Percentiles rank a stretch among this genome's conserved stretches.
Evolutionary conservation across 495 filamentous ascomycete species (phyloP).

Genomic region (Acidomyces sp.): DNA sequence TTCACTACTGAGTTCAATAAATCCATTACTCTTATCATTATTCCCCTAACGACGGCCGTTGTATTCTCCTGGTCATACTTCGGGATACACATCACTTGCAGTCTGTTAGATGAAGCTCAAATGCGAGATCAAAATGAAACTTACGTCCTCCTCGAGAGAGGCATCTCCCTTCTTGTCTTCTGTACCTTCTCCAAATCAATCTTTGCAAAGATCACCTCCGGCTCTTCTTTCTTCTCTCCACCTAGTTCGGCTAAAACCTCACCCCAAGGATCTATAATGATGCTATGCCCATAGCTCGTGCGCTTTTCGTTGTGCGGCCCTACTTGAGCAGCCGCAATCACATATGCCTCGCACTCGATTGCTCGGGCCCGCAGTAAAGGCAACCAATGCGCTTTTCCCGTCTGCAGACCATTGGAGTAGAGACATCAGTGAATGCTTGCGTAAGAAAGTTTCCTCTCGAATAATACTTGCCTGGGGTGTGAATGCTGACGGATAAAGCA

Average conservation of each 20-base stretch:
- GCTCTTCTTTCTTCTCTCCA: conserved; percentile 37
- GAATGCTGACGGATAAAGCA: conserved; percentile 85
- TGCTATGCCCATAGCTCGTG: conserved; percentile 74
- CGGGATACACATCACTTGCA: conserved; percentile 47
- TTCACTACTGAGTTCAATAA: too few species aligned
- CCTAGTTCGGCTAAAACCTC: conserved; percentile 52
- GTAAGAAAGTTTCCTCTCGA: too few species aligned
- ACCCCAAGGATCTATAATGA: conserved; percentile 85
- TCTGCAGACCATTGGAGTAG: too few species aligned
- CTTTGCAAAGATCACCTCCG: conserved; percentile 35
- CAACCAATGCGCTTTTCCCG: conserved; percentile 79
- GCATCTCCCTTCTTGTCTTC: conserved; percentile 32
- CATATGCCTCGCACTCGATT: conserved; percentile 79
- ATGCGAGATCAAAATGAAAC: too few species aligned
- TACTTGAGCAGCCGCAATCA: conserved; percentile 78
- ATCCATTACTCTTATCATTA: too few species aligned
- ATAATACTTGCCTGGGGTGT: too few species aligned
- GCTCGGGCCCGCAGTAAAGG: conserved; percentile 64
- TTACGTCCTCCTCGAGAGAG: conserved; percentile 33
- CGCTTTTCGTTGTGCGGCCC: conserved; percentile 67
- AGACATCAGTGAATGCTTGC: too few species aligned
- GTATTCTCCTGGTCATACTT: too few species aligned
- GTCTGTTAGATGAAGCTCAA: too few species aligned
- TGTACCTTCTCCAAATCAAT: conserved; percentile 28
- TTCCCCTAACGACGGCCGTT: too few species aligned